Base-by-base conservation (phyloP, 495 filamentous ascomycete species). In the Bacidia rubella region DNA sequence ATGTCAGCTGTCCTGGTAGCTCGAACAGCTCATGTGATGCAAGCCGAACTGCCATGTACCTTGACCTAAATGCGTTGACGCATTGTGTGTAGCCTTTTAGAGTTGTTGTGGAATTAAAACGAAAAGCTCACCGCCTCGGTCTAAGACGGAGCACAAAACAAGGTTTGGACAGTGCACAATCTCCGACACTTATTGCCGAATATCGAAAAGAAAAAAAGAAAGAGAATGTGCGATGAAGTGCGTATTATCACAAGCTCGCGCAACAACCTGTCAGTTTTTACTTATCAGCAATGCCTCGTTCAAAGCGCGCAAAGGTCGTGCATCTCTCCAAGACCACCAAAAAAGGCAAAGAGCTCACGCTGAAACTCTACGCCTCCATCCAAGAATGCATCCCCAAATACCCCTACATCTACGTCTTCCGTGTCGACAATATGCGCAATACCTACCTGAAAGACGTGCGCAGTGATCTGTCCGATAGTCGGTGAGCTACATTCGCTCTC, bases 371-470 rank as follows among this genome's bases (percentile, higher is more conserved):
- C 71, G 74, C 79, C 66, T 87, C 87, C 62, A 83, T 98, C 53
- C 86, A 83, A 60, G 86, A 90, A 72, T 83, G 77, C 64, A 73
- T 95, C 54, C 85, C 88, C 60, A 68, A 83, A 60, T 93, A 92
- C 76, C 80, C 88, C 62, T 80, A 88, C 70, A 82, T 88, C 70
- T 90, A 92, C 70, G 86, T 96, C 67, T 95, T 97, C 68, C 75
- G 76, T 54, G 82, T 97, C 53, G 84, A 95, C 63, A 97, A 98
- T 75, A 98, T 98, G 92, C 87, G 92, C 59, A 98, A 98, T 68
- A 94, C 85, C 40, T 88, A 95, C 67, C 70, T 98, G 65, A 97
- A 97, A 71, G 81, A 87, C 63, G 86, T 97, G 56, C 78, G 92
- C 53, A 75, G 79, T 40, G 81, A 95, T 57, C 80, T 97, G 52